Base-by-base conservation (phyloP, 352 stramenopile species). In the Pythium coloratum region DNA sequence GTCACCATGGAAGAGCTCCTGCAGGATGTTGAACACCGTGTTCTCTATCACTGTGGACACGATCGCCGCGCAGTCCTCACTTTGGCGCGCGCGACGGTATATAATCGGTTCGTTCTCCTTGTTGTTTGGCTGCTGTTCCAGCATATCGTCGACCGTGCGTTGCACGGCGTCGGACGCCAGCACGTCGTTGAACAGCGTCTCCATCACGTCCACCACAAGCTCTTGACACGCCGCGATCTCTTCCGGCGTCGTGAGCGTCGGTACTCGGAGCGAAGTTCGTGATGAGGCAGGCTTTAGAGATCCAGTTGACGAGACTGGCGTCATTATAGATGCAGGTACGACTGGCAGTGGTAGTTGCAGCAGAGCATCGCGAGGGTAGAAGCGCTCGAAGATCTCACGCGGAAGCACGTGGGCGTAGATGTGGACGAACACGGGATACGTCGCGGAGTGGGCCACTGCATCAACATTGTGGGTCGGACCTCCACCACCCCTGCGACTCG, bases 1-100 rank as follows among this genome's bases (percentile, higher is more conserved):
- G 51, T 92, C 87, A 10, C 82, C 79, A 63, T 91, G 78, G 70
- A 91, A 92, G 33, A 95, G 82, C 59, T 95, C 87, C 63, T 95
- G 87, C 24, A 95, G 69, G 47, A 93, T 76, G 69, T 94, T 93
- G 59, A 85, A 76, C 46, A 93, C 80, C 1, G 87, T 91, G 69
- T 95, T 95, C 53, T 95, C 87, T 55, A 93, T 73, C 38, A 95
- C 71, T 36, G 38, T 77, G 0, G 73, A 32, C 10, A 89, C 62
- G 64, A 94, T 92, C 13, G 76, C 67, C 28, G 88, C 82, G 38
- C 86, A 92, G 59, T 92, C 83, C 20, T 88, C 75, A 53, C 80
- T 79, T 54, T 80, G 69, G 3, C 82, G 70, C 2, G 76, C 76
- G 28, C 66, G 59, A 0, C 66, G 69, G 44, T 72, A 76, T 2